Conservation (phyloP, 805 yeast species). For the Candida fluviatilis region DNA sequence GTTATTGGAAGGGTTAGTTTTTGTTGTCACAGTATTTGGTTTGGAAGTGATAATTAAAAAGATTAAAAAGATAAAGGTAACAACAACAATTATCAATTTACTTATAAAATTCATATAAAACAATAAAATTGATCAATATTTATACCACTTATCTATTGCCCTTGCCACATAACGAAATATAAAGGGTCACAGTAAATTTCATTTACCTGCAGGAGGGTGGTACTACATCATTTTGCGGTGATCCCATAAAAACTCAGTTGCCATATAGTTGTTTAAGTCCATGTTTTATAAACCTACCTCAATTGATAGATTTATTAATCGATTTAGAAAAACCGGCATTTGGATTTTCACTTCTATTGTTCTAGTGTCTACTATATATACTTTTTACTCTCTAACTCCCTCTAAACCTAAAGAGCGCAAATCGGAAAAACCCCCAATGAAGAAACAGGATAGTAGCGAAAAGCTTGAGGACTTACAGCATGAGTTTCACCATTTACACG, state of each 20-base stretch:
- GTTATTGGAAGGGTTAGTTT: not conserved
- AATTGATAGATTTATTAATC: conserved; percentile 25
- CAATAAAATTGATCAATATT: not conserved
- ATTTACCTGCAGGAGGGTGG: not conserved
- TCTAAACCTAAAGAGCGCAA: conserved; percentile 14
- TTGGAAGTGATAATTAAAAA: not conserved
- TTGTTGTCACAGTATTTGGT: not conserved
- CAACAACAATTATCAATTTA: conserved; percentile 1
- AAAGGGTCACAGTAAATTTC: not conserved
- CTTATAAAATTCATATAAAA: conserved; percentile 1
- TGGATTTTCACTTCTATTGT: conserved; percentile 30
- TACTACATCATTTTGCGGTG: no score
- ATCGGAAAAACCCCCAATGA: conserved; percentile 2
- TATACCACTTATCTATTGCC: not conserved
- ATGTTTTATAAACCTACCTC: conserved; percentile 16
- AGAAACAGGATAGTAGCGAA: not conserved
- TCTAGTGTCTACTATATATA: conserved; percentile 24
- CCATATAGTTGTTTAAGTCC: not conserved
- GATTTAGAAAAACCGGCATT: conserved; percentile 31
- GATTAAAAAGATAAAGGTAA: conserved; percentile 1
- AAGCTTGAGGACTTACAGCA: no score
- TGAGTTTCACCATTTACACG: conserved; percentile 2
- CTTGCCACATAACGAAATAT: not conserved
- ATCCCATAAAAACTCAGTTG: no score
- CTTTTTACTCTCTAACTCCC: conserved; percentile 16